phyloP scores from a whole-genome alignment of 225 moss, liverwort and hornwort genomes.

The Polytrichum formosum region DNA sequence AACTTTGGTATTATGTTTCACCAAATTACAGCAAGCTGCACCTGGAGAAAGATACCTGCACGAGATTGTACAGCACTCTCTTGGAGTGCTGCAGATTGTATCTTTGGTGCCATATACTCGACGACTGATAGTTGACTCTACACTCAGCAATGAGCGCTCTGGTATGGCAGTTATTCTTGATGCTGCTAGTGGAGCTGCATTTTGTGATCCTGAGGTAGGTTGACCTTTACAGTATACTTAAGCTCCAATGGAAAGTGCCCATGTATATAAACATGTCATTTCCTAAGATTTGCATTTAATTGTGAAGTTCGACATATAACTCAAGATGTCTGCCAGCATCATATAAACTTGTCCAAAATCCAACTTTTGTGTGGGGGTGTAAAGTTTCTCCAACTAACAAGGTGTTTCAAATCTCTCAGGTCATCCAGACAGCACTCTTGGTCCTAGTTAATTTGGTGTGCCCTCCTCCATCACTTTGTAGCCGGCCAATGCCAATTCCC shows the following conservation, averaged over 20 bases:
- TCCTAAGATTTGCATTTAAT: no score
- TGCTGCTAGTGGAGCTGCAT: constrained; percentile 91
- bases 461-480: constrained; percentile 95
- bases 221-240: not conserved
- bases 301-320: no score
- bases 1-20: not conserved
- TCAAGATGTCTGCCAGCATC: constrained; percentile 2
- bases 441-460: constrained; percentile 95
- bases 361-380: not conserved
- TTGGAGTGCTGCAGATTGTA: constrained; percentile 94
- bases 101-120: constrained; percentile 92
- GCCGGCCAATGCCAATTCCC: constrained; percentile 67
- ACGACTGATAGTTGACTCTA: constrained; percentile 79
- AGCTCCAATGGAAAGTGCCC: no score
- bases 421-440: constrained; percentile 89
- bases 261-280: no score
- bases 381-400: no score
- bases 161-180: constrained; percentile 98
- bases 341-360: not conserved
- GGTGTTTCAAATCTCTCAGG: constrained; percentile 35
- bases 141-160: constrained; percentile 85
- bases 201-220: constrained; percentile 87
- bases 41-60: constrained; percentile 93
- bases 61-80: constrained; percentile 92
- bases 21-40: constrained; percentile 58